Conservation (phyloP, 1,284 basidiomycete genomes). For the Melanopsichium pennsylvanicum region DNA sequence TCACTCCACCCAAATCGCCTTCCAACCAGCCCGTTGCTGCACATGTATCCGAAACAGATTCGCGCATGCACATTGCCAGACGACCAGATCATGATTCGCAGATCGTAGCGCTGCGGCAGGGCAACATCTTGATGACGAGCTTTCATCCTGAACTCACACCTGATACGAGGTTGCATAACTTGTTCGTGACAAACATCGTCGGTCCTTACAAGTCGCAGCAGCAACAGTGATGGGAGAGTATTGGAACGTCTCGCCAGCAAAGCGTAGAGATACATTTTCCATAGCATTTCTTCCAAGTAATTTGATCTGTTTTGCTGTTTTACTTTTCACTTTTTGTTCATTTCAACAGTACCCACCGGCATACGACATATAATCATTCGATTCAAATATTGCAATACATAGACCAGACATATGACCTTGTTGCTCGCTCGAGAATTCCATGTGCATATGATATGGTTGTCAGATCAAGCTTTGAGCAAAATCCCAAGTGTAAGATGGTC, state of each 20-base stretch:
- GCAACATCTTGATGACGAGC: slow-evolving; percentile 82
- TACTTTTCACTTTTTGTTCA: background rate
- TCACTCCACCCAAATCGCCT: slow-evolving; percentile 66
- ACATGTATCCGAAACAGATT: slow-evolving; percentile 13
- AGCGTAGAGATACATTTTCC: no score
- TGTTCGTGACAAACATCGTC: slow-evolving; percentile 71
- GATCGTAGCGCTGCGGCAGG: slow-evolving; percentile 87
- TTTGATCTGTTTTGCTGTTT: background rate
- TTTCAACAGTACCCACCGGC: no score
- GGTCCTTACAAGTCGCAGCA: slow-evolving; percentile 18
- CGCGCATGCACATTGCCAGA: slow-evolving; percentile 19
- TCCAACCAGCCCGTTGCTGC: slow-evolving; percentile 22
- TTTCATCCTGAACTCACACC: slow-evolving; percentile 94
- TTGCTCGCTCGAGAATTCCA: no score
- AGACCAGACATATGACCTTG: no score
- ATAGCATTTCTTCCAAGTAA: background rate
- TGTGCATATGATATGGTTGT: no score
- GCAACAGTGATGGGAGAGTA: background rate
- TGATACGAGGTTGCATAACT: slow-evolving; percentile 88
- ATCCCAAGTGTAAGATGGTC: no score
- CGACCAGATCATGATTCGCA: slow-evolving; percentile 67
- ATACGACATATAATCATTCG: no score
- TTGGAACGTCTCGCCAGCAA: no score
- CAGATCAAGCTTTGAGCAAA: no score
- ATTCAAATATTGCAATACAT: no score